Percentiles rank a stretch among this genome's conserved stretches.
Conservation (phyloP, 169 alveolate species). For the Sarcocystis neurona region DNA sequence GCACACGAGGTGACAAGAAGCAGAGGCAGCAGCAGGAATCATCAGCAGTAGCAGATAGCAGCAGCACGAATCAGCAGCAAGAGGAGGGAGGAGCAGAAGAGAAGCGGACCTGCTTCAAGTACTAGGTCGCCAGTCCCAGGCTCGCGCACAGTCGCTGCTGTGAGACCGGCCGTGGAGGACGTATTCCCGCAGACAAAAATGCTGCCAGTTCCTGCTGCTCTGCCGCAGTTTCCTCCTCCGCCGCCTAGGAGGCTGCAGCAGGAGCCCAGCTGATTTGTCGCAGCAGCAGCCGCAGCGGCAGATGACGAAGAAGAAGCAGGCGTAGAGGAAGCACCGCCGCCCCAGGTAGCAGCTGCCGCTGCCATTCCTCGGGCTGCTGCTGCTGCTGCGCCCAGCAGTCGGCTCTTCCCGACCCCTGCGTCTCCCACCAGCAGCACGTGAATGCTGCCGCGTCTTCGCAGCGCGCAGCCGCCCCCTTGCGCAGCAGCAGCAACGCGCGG, state of each 20-base stretch:
- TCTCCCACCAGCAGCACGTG: slow-evolving; percentile 30
- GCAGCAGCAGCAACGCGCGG: not conserved
- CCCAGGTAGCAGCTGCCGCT: slow-evolving; percentile 11
- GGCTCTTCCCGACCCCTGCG: slow-evolving; percentile 44
- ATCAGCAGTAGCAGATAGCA: not conserved
- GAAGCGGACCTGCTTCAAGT: slow-evolving; percentile 21
- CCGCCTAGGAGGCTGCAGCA: not conserved
- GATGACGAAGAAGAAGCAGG: not conserved
- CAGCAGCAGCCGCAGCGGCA: not conserved
- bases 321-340: not conserved
- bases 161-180: slow-evolving; percentile 38
- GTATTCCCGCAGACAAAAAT: slow-evolving; percentile 33
- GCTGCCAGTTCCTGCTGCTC: not conserved
- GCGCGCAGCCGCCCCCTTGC: not conserved
- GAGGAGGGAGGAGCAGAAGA: not conserved
- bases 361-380: slow-evolving; percentile 26
- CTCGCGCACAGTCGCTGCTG: slow-evolving; percentile 22
- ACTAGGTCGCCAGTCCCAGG: slow-evolving; percentile 31
- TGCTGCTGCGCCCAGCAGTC: slow-evolving; percentile 33
- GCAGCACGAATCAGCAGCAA: not conserved
- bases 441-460: slow-evolving; percentile 28
- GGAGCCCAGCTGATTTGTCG: too few species aligned
- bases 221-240: not conserved
- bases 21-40: too few species aligned
- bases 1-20: too few species aligned